These are phyloP conservation scores for Fusarium stilboides DNA, from an alignment of 2,329 filamentous ascomycete species.

Conservation along the genomic window DNA sequence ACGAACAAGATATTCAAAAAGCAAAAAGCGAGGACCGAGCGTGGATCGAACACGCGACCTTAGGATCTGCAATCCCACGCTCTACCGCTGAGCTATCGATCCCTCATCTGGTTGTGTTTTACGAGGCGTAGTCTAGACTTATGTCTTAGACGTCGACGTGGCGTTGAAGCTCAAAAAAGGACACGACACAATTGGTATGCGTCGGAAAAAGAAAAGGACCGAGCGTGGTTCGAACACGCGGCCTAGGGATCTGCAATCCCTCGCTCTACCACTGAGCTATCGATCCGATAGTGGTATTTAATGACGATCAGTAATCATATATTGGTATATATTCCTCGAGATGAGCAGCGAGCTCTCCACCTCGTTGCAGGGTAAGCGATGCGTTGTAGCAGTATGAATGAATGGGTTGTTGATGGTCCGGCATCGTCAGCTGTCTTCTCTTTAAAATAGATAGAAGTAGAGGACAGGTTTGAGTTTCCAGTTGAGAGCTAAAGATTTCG, in stretches of 20 bases:
- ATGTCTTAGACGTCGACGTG: constrained; percentile 4
- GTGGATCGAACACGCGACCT: constrained; percentile 46
- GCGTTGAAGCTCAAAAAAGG: constrained; percentile 30
- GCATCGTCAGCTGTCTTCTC: neutral
- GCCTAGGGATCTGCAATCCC: constrained; percentile 45
- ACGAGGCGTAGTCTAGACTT: neutral
- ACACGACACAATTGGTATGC: neutral
- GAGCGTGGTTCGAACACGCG: constrained; percentile 46
- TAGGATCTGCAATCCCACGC: constrained; percentile 45
- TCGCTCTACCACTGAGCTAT: constrained; percentile 47
- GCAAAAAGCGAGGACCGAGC: constrained; percentile 40
- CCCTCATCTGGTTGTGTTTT: neutral
- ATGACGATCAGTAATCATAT: accelerated
- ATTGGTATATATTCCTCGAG: neutral
- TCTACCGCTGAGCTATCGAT: constrained; percentile 46
- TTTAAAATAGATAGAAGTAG: neutral
- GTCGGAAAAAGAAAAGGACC: constrained; percentile 36
- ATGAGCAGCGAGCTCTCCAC: too few species aligned
- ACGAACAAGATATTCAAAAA: neutral
- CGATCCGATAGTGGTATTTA: constrained; percentile 19
- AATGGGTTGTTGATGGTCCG: too few species aligned
- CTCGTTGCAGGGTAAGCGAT: neutral
- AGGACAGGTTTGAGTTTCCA: neutral
- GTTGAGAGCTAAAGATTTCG: too few species aligned
- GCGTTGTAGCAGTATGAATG: too few species aligned